These are phyloP conservation scores for Plasmodium gonderi DNA, from an alignment of 169 alveolate species.

Conservation along the genomic window DNA sequence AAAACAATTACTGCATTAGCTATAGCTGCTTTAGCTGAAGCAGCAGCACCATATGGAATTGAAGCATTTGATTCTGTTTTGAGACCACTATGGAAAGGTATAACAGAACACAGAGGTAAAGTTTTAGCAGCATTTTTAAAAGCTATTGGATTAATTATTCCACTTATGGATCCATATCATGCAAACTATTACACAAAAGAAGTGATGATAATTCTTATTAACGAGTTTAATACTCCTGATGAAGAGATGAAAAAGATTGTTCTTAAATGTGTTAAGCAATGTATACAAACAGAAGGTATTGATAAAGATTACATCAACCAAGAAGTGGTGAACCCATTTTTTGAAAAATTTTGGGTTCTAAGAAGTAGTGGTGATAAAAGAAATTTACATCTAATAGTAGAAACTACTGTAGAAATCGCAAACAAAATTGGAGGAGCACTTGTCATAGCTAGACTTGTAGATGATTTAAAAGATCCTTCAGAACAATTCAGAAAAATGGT, in stretches of 20 bases:
- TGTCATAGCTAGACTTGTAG: constrained; percentile 75
- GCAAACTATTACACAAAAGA: constrained; percentile 98
- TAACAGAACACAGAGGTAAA: constrained; percentile 97
- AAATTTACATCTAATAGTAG: constrained; percentile 95
- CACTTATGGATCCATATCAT: constrained; percentile 99
- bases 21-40: constrained; percentile 99
- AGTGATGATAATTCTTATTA: constrained; percentile 96
- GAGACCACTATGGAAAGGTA: constrained; percentile 98
- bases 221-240: constrained; percentile 98
- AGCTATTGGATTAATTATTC: constrained; percentile 96
- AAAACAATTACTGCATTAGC: constrained; percentile 99
- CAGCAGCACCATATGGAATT: constrained; percentile 99
- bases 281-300: constrained; percentile 98
- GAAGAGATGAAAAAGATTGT: constrained; percentile 99
- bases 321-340: constrained; percentile 95
- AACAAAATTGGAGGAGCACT: constrained; percentile 92
- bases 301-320: constrained; percentile 96
- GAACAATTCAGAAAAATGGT: constrained; percentile 96
- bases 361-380: constrained; percentile 92
- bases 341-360: constrained; percentile 95
- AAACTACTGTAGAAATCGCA: constrained; percentile 98
- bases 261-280: constrained; percentile 95
- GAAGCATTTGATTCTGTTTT: constrained; percentile 99
- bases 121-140: constrained; percentile 98
- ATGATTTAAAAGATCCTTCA: constrained; percentile 85